Percentiles rank a stretch among this genome's conserved stretches.
phyloP scores from a whole-genome alignment of 1,284 basidiomycete genomes.

The Rhodotorula glutinis region DNA sequence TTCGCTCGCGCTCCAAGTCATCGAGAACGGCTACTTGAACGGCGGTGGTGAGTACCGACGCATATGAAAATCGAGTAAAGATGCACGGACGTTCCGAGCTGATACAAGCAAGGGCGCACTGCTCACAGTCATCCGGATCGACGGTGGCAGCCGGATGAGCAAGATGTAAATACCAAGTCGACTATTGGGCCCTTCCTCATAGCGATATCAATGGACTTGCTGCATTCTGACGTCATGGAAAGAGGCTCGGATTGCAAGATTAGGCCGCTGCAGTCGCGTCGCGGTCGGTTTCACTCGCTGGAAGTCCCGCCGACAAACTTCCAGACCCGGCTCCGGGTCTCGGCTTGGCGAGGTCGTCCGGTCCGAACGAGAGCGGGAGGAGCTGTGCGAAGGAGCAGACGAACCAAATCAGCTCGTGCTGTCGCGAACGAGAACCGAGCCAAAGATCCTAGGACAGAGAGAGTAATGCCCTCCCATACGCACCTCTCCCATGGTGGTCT shows the following conservation, averaged over 20 bases:
- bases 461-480: too few relatives aligned
- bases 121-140: constrained; percentile 30
- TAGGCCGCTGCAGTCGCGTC: not conserved
- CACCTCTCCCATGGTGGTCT: constrained; percentile 32
- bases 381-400: constrained; percentile 13
- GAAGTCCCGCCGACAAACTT: not conserved
- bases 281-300: not conserved
- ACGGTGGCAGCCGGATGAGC: constrained; percentile 35
- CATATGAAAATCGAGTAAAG: too few relatives aligned
- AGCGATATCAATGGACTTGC: too few relatives aligned
- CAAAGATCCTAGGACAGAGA: not conserved
- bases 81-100: too few relatives aligned
- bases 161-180: constrained; percentile 24
- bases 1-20: constrained; percentile 41
- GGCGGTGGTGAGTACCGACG: constrained; percentile 18
- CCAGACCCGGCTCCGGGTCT: not conserved
- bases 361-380: constrained; percentile 32
- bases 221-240: too few relatives aligned
- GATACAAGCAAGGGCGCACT: too few relatives aligned
- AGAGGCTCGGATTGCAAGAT: too few relatives aligned
- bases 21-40: constrained; percentile 43
- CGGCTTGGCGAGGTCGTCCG: constrained; percentile 26
- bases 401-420: not conserved
- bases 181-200: not conserved
- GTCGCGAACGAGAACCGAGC: not conserved